phyloP scores from a whole-genome alignment of 768 basidiomycete species.

The Naganishia vaughanmartiniae region DNA sequence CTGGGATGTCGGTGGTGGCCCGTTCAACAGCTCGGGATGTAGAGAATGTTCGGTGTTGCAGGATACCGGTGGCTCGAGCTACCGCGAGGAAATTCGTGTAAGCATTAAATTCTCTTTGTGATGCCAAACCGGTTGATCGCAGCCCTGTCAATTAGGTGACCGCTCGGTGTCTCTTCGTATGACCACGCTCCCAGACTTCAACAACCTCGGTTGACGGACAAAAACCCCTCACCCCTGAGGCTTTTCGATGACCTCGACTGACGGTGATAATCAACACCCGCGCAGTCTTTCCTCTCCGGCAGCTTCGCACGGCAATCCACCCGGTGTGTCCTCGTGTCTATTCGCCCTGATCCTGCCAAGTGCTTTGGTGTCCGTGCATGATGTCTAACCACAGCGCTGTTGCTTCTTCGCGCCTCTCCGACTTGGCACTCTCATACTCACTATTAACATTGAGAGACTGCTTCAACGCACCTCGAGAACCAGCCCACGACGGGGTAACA shows the following conservation, averaged over 20 bases:
- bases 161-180: no score
- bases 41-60: constrained; percentile 71
- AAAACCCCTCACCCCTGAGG: no score
- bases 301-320: no score
- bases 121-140: not conserved
- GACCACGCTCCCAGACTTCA: no score
- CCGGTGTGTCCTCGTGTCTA: no score
- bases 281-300: no score
- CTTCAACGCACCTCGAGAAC: constrained; percentile 33
- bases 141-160: no score
- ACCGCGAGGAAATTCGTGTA: not conserved
- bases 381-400: not conserved
- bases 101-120: not conserved
- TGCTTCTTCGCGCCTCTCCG: not conserved
- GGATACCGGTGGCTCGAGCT: constrained; percentile 61
- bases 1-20: constrained; percentile 76
- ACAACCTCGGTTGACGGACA: no score
- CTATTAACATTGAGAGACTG: constrained; percentile 36
- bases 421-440: constrained; percentile 36
- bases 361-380: not conserved
- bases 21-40: constrained; percentile 58
- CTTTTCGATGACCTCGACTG: no score
- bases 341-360: not conserved
- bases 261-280: no score
- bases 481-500: constrained; percentile 36